phyloP scores from a whole-genome alignment of 148 eudicot species.

The Hydrangea macrophylla region DNA sequence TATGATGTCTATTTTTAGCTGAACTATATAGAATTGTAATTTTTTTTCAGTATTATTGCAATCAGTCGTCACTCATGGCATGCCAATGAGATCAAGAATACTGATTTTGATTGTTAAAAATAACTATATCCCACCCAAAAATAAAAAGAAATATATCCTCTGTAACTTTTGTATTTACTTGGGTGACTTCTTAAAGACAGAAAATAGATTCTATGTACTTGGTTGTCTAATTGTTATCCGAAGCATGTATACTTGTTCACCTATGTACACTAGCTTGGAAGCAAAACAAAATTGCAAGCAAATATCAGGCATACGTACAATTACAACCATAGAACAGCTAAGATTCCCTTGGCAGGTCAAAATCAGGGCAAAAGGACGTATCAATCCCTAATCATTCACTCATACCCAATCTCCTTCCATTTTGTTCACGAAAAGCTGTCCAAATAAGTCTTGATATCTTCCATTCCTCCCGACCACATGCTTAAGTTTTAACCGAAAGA shows the following conservation, averaged over 20 bases:
- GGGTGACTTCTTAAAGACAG: too few relatives aligned
- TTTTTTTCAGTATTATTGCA: too few relatives aligned
- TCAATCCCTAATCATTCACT: slow-evolving; percentile 7
- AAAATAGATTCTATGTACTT: neutral
- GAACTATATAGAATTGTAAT: too few relatives aligned
- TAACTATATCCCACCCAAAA: too few relatives aligned
- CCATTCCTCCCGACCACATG: slow-evolving; percentile 10
- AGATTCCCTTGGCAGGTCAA: slow-evolving; percentile 15
- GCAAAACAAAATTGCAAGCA: neutral
- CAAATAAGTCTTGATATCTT: neutral
- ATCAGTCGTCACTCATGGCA: too few relatives aligned
- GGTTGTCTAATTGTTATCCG: neutral
- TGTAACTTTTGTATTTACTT: too few relatives aligned
- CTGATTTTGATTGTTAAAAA: too few relatives aligned
- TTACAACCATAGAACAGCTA: neutral
- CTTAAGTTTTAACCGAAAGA: neutral
- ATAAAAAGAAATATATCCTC: too few relatives aligned
- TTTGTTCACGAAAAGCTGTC: neutral
- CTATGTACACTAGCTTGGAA: neutral
- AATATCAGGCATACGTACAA: neutral
- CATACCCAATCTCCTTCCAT: neutral
- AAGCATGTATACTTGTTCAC: neutral
- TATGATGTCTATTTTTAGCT: too few relatives aligned
- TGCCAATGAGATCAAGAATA: too few relatives aligned
- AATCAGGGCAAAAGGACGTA: slow-evolving; percentile 2